These are phyloP conservation scores for Pisolithus microcarpus DNA, from an alignment of 768 basidiomycete species.

Conservation along the genomic window DNA sequence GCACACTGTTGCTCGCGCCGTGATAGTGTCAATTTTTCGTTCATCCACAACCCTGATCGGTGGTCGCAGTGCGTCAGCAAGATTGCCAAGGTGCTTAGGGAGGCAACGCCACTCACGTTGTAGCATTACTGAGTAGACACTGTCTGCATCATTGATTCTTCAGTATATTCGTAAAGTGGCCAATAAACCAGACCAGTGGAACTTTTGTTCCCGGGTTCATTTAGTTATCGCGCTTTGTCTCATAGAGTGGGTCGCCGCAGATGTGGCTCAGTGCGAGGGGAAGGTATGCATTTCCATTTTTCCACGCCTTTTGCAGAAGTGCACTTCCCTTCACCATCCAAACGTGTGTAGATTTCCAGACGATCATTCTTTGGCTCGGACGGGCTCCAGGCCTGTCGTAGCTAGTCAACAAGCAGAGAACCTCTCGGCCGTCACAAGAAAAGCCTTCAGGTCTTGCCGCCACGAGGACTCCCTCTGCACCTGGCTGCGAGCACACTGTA, in stretches of 20 bases:
- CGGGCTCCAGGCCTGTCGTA: constrained; percentile 85
- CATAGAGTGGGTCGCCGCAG: constrained; percentile 32
- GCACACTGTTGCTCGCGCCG: not conserved
- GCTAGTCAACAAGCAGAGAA: constrained; percentile 22
- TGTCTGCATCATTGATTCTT: too few species aligned
- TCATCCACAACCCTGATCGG: too few species aligned
- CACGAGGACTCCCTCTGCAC: constrained; percentile 62
- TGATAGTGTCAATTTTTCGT: too few species aligned
- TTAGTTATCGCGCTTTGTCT: too few species aligned
- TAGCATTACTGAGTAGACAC: too few species aligned
- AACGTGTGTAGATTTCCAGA: constrained; percentile 42
- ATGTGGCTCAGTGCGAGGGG: constrained; percentile 61
- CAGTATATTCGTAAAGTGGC: too few species aligned
- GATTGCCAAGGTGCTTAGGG: too few species aligned
- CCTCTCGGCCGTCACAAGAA: too few species aligned
- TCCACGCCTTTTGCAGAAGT: not conserved
- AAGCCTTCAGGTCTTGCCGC: constrained; percentile 71
- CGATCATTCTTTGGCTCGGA: constrained; percentile 67
- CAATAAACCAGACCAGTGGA: too few species aligned
- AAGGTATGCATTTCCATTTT: constrained; percentile 41
- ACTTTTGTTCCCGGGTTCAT: too few species aligned
- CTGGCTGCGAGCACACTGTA: constrained; percentile 65
- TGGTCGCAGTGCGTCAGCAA: too few species aligned
- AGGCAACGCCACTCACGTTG: too few species aligned
- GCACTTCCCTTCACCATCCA: not conserved